phyloP scores from a whole-genome alignment of 345 rosid genomes.

The Microcos paniculata region DNA sequence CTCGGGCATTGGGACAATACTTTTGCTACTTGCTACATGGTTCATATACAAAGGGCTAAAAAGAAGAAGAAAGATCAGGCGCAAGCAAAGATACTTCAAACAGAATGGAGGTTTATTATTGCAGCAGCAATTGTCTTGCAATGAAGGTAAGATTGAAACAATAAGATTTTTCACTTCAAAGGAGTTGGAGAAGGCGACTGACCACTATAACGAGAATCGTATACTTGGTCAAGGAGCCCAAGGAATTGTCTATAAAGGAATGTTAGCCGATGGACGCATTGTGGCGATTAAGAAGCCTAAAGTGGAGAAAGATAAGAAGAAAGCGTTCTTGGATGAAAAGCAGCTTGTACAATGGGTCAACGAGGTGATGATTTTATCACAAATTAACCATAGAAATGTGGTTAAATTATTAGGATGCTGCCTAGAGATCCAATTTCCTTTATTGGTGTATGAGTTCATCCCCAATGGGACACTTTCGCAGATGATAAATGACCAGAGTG shows the following conservation, averaged over 20 bases:
- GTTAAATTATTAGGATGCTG: slow-evolving; percentile 1
- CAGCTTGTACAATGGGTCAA: slow-evolving; percentile 21
- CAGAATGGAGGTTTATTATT: slow-evolving; percentile 1
- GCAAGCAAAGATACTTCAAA: slow-evolving; percentile 1
- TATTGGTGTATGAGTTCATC: slow-evolving; percentile 6
- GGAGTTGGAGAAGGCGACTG: slow-evolving; percentile 16
- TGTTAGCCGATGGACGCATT: slow-evolving; percentile 13
- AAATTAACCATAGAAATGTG: slow-evolving; percentile 18
- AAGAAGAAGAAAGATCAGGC: background rate
- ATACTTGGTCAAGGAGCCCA: slow-evolving; percentile 9
- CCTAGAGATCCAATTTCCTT: background rate
- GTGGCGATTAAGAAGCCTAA: slow-evolving; percentile 24
- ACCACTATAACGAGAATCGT: slow-evolving; percentile 1
- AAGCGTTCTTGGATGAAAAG: background rate
- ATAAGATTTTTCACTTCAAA: slow-evolving; percentile 7
- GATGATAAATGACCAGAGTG: slow-evolving; percentile 21
- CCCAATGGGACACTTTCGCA: slow-evolving; percentile 28
- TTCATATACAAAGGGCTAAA: background rate
- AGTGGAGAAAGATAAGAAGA: background rate
- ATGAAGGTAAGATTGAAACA: background rate
- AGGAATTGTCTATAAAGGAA: slow-evolving; percentile 21
- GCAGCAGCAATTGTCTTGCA: background rate
- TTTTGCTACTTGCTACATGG: background rate
- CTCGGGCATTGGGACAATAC: background rate
- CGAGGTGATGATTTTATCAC: slow-evolving; percentile 16